A percentile compares a stretch with the other conserved stretches of the same genome.
These are phyloP conservation scores for Annulohypoxylon bovei DNA, from an alignment of 495 filamentous ascomycete species.

Conservation along the genomic window DNA sequence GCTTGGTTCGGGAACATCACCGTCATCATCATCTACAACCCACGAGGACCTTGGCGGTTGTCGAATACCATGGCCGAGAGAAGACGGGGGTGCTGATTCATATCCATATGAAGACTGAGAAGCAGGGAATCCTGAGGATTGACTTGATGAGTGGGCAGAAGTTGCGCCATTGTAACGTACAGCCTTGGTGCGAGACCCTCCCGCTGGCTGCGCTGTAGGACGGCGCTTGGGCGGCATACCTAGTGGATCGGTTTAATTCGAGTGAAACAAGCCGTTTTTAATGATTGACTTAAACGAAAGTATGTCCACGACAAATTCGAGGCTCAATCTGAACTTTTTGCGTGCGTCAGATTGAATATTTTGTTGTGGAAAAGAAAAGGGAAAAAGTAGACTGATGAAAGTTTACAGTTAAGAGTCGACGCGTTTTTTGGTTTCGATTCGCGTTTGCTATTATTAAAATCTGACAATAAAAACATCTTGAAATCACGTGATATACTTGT, in stretches of 20 bases:
- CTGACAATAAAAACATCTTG: constrained; percentile 3
- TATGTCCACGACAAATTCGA: neutral
- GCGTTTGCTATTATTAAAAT: constrained; percentile 11
- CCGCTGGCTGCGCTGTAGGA: neutral
- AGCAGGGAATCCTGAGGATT: constrained; percentile 12
- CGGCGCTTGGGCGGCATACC: constrained; percentile 33
- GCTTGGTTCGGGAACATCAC: constrained; percentile 57
- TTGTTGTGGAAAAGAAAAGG: neutral
- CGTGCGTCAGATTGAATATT: neutral
- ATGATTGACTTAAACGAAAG: neutral
- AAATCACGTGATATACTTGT: constrained; percentile 27
- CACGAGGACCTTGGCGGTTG: constrained; percentile 22
- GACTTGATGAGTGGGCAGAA: constrained; percentile 18
- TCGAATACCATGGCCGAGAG: constrained; percentile 24
- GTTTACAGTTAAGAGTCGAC: constrained; percentile 2
- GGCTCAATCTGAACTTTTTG: neutral
- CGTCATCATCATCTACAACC: constrained; percentile 57
- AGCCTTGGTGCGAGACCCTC: constrained; percentile 24
- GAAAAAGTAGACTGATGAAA: neutral
- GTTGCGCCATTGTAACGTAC: constrained; percentile 39
- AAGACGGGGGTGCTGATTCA: constrained; percentile 22
- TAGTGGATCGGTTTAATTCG: neutral
- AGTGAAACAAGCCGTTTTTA: neutral
- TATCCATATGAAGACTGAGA: constrained; percentile 23
- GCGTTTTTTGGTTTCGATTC: constrained; percentile 5